A percentile compares a stretch with the other conserved stretches of the same genome.
Evolutionary conservation across 495 filamentous ascomycete genomes (phyloP).

Genomic region (Filosporella fistucella): DNA sequence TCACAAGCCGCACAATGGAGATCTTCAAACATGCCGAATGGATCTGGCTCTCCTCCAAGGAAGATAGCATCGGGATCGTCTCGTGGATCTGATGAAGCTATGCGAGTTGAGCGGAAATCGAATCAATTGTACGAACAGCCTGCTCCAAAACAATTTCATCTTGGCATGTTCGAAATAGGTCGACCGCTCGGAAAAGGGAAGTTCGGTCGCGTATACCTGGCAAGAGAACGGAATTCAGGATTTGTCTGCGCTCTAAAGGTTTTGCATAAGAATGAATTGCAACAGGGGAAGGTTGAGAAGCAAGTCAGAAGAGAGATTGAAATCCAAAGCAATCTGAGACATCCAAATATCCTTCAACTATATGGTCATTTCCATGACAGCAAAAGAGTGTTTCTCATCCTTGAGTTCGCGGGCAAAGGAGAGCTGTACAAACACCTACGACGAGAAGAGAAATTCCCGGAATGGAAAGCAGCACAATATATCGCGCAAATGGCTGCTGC

Average conservation of each 20-base stretch:
- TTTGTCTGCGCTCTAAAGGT: conserved; percentile 98
- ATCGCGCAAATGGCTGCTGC: conserved; percentile 98
- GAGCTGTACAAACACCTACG: conserved; percentile 97
- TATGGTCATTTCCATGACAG: conserved; percentile 97
- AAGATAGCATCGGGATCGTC: conserved; percentile 34
- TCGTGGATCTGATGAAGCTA: conserved; percentile 47
- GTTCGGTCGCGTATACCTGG: conserved; percentile 94
- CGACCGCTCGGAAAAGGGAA: conserved; percentile 95
- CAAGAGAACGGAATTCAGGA: conserved; percentile 79
- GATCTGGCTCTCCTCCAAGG: conserved; percentile 29
- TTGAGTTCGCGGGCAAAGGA: conserved; percentile 93
- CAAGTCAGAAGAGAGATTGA: conserved; percentile 96
- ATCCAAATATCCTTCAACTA: conserved; percentile 91
- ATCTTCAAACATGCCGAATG: conserved; percentile 37
- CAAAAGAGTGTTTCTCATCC: conserved; percentile 91
- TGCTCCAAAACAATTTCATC: conserved; percentile 71
- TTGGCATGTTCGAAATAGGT: conserved; percentile 99
- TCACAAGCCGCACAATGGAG: conserved; percentile 60
- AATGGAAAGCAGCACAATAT: conserved; percentile 95
- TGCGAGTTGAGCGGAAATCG: conserved; percentile 21
- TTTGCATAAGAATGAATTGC: conserved; percentile 89
- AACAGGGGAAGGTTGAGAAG: conserved; percentile 86
- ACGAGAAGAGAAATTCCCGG: conserved; percentile 81
- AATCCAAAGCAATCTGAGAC: conserved; percentile 92
- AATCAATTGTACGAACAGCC: conserved; percentile 37